phyloP scores from a whole-genome alignment of 371 early-diverging fungal species.

The Saksenaea vasiformis region DNA sequence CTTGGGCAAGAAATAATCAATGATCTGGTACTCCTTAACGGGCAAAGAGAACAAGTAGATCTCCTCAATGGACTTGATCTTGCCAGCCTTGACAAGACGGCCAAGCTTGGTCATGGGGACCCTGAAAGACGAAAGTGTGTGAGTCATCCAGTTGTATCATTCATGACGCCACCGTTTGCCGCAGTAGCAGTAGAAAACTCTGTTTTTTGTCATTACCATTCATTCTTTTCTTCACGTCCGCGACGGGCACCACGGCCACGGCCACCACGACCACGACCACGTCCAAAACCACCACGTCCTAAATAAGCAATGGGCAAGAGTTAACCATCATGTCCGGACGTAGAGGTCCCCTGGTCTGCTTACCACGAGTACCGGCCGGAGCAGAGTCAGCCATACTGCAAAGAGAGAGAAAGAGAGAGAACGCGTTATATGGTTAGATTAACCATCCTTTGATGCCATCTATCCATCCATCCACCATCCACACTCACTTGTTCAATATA shows the following conservation, averaged over 20 bases:
- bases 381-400: slow-evolving; percentile 62
- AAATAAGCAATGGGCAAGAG: slow-evolving; percentile 9
- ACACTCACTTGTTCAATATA: slow-evolving; percentile 6
- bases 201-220: slow-evolving; percentile 49
- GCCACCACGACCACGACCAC: slow-evolving; percentile 78
- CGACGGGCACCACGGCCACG: slow-evolving; percentile 69
- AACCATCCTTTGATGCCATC: neutral
- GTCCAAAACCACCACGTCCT: slow-evolving; percentile 77
- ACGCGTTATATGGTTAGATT: neutral
- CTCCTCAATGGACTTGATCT: slow-evolving; percentile 85
- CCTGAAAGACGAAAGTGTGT: slow-evolving; percentile 30
- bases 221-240: slow-evolving; percentile 85
- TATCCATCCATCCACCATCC: neutral
- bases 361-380: slow-evolving; percentile 51
- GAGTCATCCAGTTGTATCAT: neutral
- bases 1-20: slow-evolving; percentile 93
- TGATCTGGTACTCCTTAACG: slow-evolving; percentile 99
- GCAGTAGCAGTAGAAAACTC: neutral
- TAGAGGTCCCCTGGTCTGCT: slow-evolving; percentile 3
- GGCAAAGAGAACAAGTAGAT: slow-evolving; percentile 96
- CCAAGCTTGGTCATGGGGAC: slow-evolving; percentile 95
- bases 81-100: slow-evolving; percentile 90
- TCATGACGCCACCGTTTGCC: neutral
- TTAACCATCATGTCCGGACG: neutral
- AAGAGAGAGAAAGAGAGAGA: slow-evolving; percentile 11